Percentiles rank a stretch among this genome's conserved stretches.
phyloP scores from a whole-genome alignment of 1,284 basidiomycete genomes.

The Apiotrichum montevideense region DNA sequence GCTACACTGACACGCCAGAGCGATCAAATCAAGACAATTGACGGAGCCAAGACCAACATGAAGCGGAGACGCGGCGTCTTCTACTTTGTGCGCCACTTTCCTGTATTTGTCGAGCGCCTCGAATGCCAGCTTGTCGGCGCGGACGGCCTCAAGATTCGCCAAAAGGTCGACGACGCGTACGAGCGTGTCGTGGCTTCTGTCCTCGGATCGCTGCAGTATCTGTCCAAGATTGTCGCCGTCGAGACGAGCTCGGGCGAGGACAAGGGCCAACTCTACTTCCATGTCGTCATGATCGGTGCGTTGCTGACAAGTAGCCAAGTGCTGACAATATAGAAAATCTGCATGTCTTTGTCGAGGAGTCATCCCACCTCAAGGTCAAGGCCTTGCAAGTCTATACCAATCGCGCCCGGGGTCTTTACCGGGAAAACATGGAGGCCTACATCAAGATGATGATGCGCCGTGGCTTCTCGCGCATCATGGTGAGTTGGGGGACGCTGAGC shows the following conservation, averaged over 20 bases:
- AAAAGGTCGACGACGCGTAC: slow-evolving; percentile 73
- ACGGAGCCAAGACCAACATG: slow-evolving; percentile 64
- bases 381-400: slow-evolving; percentile 64
- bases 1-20: slow-evolving; percentile 50
- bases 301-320: slow-evolving; percentile 15
- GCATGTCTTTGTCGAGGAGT: slow-evolving; percentile 83
- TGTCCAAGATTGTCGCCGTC: slow-evolving; percentile 81
- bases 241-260: slow-evolving; percentile 63
- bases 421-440: slow-evolving; percentile 79
- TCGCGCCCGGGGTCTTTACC: slow-evolving; percentile 74
- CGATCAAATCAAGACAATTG: slow-evolving; percentile 83
- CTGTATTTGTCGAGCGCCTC: slow-evolving; percentile 74
- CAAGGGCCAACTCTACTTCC: slow-evolving; percentile 93
- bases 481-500: too few relatives aligned
- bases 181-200: slow-evolving; percentile 80
- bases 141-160: slow-evolving; percentile 70
- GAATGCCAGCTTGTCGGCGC: slow-evolving; percentile 78
- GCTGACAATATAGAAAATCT: slow-evolving; percentile 69
- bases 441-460: slow-evolving; percentile 79
- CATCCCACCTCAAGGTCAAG: slow-evolving; percentile 53
- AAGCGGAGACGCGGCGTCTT: slow-evolving; percentile 85
- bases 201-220: slow-evolving; percentile 87
- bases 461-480: slow-evolving; percentile 80
- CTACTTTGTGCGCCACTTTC: slow-evolving; percentile 90
- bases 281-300: slow-evolving; percentile 88